These are phyloP conservation scores for Xylona heveae DNA, from an alignment of 495 filamentous ascomycete species.

Conservation along the genomic window DNA sequence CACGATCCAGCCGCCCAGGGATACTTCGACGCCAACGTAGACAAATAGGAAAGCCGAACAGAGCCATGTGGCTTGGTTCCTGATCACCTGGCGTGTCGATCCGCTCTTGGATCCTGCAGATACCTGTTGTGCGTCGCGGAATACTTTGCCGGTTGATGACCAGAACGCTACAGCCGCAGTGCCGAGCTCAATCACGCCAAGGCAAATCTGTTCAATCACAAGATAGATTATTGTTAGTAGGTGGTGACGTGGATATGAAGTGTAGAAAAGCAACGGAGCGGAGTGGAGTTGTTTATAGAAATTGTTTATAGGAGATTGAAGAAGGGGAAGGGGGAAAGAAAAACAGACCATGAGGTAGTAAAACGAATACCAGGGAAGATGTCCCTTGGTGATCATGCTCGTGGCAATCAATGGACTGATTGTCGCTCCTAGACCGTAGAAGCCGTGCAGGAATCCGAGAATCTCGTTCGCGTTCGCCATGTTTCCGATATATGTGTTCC, in stretches of 20 bases:
- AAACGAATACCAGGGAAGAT: slow-evolving; percentile 32
- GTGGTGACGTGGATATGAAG: too few relatives aligned
- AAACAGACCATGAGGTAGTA: slow-evolving; percentile 37
- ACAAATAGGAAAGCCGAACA: slow-evolving; percentile 53
- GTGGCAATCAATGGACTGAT: slow-evolving; percentile 35
- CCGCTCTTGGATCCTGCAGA: slow-evolving; percentile 21
- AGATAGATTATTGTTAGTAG: too few relatives aligned
- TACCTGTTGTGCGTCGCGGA: slow-evolving; percentile 26
- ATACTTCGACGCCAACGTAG: slow-evolving; percentile 75
- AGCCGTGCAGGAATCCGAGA: slow-evolving; percentile 33
- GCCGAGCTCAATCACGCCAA: slow-evolving; percentile 37
- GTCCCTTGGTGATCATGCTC: slow-evolving; percentile 26
- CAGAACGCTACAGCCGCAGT: slow-evolving; percentile 40
- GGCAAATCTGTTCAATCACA: slow-evolving; percentile 37
- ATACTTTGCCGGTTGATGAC: slow-evolving; percentile 35
- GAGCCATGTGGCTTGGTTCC: slow-evolving; percentile 47
- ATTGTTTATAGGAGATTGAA: neutral
- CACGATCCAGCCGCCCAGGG: slow-evolving; percentile 53
- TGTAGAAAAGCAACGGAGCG: too few relatives aligned
- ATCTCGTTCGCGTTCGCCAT: slow-evolving; percentile 40
- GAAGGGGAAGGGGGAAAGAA: neutral
- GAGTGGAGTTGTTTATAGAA: too few relatives aligned
- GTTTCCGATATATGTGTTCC: slow-evolving; percentile 44
- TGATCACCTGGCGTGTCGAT: slow-evolving; percentile 33
- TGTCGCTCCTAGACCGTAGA: slow-evolving; percentile 35